Conservation (phyloP, 2,329 filamentous ascomycete genomes). For the Ceratocystis diversiconidia region DNA sequence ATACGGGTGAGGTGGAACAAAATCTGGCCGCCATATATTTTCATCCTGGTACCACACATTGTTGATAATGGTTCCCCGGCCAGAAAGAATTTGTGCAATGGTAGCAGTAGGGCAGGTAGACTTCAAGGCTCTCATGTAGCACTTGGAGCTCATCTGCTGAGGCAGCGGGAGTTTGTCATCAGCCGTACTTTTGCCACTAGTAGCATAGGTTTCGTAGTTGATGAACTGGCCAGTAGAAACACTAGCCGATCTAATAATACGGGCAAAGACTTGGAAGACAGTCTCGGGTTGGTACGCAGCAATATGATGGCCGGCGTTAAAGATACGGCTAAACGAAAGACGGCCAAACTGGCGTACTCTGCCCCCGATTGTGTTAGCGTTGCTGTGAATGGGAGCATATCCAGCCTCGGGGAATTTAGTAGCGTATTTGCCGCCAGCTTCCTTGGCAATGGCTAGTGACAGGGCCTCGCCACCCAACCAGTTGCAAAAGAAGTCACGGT, state of each 20-base stretch:
- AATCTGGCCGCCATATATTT: not conserved
- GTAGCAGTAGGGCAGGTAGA: conserved; percentile 38
- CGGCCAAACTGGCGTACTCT: conserved; percentile 66
- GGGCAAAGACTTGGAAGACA: conserved; percentile 44
- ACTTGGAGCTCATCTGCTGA: conserved; percentile 32
- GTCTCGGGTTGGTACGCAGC: conserved; percentile 48
- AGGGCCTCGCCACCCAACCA: conserved; percentile 63
- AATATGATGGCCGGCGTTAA: conserved; percentile 50
- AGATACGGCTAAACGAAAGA: conserved; percentile 52
- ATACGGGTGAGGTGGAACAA: not conserved
- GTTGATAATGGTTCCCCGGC: conserved; percentile 11
- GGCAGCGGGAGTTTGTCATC: not conserved
- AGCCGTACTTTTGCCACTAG: not conserved
- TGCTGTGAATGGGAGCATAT: conserved; percentile 58
- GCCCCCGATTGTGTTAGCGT: conserved; percentile 51
- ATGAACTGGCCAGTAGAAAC: conserved; percentile 41
- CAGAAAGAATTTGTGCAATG: conserved; percentile 15
- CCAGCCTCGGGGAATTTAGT: conserved; percentile 49
- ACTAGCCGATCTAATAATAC: conserved; percentile 42
- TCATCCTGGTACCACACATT: conserved; percentile 13
- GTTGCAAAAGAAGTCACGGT: conserved; percentile 50
- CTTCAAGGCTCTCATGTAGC: conserved; percentile 42
- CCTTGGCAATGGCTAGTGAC: conserved; percentile 45
- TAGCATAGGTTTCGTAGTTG: conserved; percentile 32
- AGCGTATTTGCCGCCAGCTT: conserved; percentile 34